These are phyloP conservation scores for Hypomontagnella submonticulosa DNA, from an alignment of 495 filamentous ascomycete species.

Conservation along the genomic window DNA sequence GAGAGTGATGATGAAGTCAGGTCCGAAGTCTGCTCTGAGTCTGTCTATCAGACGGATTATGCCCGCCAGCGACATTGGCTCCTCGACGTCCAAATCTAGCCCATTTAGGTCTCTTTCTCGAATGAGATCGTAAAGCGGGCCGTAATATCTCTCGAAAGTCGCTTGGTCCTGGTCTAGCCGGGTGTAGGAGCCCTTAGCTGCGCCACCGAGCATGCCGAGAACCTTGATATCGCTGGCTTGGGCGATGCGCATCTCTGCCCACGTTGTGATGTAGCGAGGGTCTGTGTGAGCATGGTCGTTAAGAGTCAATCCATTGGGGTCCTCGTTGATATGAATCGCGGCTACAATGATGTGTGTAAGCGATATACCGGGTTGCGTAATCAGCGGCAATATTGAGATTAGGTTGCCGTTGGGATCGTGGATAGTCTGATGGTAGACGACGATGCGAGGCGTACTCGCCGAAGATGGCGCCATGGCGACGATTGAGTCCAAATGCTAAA, in stretches of 20 bases:
- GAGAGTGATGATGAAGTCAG: conserved; percentile 77
- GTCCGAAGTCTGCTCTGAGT: conserved; percentile 76
- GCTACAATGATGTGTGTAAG: conserved; percentile 82
- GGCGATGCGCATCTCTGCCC: conserved; percentile 74
- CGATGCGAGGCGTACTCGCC: conserved; percentile 42
- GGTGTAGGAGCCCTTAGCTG: conserved; percentile 73
- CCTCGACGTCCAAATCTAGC: conserved; percentile 86
- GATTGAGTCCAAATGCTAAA: background rate
- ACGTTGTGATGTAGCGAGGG: conserved; percentile 67
- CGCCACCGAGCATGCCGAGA: conserved; percentile 86
- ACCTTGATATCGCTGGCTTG: conserved; percentile 74
- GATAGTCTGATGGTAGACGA: conserved; percentile 75
- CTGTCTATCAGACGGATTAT: conserved; percentile 76
- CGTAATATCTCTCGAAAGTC: conserved; percentile 75
- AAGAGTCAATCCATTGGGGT: conserved; percentile 69
- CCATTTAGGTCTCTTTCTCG: conserved; percentile 70
- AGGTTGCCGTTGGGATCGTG: conserved; percentile 67
- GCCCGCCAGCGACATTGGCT: conserved; percentile 75
- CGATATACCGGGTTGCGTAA: conserved; percentile 63
- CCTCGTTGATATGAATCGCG: conserved; percentile 82
- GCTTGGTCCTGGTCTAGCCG: conserved; percentile 66
- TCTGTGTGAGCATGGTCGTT: conserved; percentile 77
- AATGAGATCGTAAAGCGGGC: conserved; percentile 69
- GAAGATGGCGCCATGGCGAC: conserved; percentile 33
- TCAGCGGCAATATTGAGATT: conserved; percentile 76